Evolutionary conservation across 2,329 filamentous ascomycete genomes (phyloP), one percentile per base, ranked within the genome.

Genomic region (Nigrospora oryzae): DNA sequence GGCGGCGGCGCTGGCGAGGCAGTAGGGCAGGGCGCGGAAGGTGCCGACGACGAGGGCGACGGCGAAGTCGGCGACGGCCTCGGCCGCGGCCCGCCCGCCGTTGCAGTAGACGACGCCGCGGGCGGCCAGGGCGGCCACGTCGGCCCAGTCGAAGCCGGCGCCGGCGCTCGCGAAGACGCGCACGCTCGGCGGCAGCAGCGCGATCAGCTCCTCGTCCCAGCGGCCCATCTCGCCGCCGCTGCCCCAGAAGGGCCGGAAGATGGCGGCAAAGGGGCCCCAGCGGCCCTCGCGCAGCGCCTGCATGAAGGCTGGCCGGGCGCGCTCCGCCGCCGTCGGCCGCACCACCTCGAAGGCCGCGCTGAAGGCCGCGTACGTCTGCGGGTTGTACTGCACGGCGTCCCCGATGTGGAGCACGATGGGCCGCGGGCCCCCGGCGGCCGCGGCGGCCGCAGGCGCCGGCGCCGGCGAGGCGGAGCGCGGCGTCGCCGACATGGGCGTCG

Each of bases 321-420:
- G 73, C 56, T 81, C 76, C 14, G 66, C 63, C 1, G 63, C 51
- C 10, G 65, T 64, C 1, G 75, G 75, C n/a, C 73, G 70, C 41
- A 80, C 56, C 19, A 81, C 62, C 13, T 75, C 66, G 53, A 71
- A 79, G 15, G 56, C 60, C 0, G 59, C 39, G 28, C 62, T 57
- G 53, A 77, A 69, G 49, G 62, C 60, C 31, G 60, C 60, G 52
- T 73, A 74, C 0, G 69, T 72, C 2, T 63, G 59, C 0, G 63
- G 67, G 51, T 76, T 75, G 59, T 74, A 75, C 50, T 65, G 66
- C 46, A 74, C 61, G 10, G 70, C 66, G 57, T 90, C 86, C 50
- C 87, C 88, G 63, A 89, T 81, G 66, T 83, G 84, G 53, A 94
- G 76, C 48, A 93, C 82, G 51, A 82, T 75, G 38, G 64, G 70